phyloP scores from a whole-genome alignment of 1,284 basidiomycete species.

The Schizophyllum commune region DNA sequence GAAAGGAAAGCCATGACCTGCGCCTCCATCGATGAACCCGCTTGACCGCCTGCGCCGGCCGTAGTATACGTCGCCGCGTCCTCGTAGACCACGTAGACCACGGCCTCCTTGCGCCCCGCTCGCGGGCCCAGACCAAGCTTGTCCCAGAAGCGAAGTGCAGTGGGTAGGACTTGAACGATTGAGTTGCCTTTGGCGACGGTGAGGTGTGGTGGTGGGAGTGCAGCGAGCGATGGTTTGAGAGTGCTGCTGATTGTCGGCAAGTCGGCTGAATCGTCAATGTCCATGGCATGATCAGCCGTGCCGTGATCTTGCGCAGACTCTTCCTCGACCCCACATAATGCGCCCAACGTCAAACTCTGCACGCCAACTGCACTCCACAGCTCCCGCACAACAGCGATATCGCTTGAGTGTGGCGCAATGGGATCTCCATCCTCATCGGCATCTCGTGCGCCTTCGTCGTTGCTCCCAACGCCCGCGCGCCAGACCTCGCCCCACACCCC shows the following conservation, averaged over 20 bases:
- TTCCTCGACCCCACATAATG: not conserved
- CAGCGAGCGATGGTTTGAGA: conserved; percentile 20
- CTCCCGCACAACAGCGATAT: not conserved
- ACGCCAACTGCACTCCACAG: not conserved
- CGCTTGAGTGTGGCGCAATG: not conserved
- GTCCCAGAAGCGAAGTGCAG: conserved; percentile 74
- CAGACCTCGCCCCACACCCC: conserved; percentile 60
- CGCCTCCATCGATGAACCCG: conserved; percentile 9
- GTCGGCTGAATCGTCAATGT: too few relatives aligned
- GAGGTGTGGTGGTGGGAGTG: conserved; percentile 48
- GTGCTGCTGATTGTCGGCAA: conserved; percentile 1
- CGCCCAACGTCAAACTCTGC: not conserved
- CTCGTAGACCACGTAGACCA: conserved; percentile 62
- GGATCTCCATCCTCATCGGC: not conserved
- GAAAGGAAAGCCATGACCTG: conserved; percentile 50
- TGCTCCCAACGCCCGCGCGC: conserved; percentile 19
- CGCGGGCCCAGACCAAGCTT: conserved; percentile 69
- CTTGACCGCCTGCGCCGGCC: too few relatives aligned
- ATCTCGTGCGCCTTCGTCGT: not conserved
- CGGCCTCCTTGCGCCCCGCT: conserved; percentile 61
- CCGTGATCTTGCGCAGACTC: too few relatives aligned
- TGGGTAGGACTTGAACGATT: conserved; percentile 54
- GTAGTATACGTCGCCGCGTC: conserved; percentile 28
- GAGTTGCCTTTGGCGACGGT: conserved; percentile 55
- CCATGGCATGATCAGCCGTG: too few relatives aligned